Evolutionary conservation across 441 rosid genomes (phyloP).

Genomic region (Brassica hybrid): DNA sequence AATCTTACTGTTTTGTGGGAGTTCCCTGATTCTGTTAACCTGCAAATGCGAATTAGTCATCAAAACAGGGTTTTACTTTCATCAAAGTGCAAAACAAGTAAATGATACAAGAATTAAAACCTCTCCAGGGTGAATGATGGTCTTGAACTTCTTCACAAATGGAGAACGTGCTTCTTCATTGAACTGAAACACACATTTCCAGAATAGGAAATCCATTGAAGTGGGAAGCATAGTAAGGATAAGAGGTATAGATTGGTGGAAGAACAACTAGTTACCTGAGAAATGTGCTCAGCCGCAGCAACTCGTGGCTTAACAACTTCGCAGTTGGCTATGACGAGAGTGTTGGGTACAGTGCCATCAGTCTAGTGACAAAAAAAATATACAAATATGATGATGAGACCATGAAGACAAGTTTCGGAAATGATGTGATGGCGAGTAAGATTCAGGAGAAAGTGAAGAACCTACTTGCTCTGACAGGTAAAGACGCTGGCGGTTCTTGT

Average conservation of each 20-base stretch:
- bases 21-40: conserved; percentile 99
- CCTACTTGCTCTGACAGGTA: conserved; percentile 95
- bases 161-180: conserved; percentile 99
- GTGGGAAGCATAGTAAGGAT: not conserved
- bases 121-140: conserved; percentile 99
- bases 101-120: conserved; percentile 9
- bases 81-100: conserved; percentile 1
- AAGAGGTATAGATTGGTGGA: not conserved
- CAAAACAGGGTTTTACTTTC: not conserved
- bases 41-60: conserved; percentile 39
- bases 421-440: not conserved
- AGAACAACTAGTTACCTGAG: conserved; percentile 62
- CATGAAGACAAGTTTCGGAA: too few species aligned
- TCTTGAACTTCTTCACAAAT: conserved; percentile 97
- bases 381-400: too few species aligned
- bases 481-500: conserved; percentile 97
- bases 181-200: conserved; percentile 55
- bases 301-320: conserved; percentile 98
- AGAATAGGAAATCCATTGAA: not conserved
- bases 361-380: conserved; percentile 54
- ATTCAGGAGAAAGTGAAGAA: not conserved
- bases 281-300: conserved; percentile 97
- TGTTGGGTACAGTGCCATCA: conserved; percentile 98
- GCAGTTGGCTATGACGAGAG: conserved; percentile 93
- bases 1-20: conserved; percentile 90